Base-by-base conservation (phyloP, 176 grass and related monocot species). In the Oryza punctata region DNA sequence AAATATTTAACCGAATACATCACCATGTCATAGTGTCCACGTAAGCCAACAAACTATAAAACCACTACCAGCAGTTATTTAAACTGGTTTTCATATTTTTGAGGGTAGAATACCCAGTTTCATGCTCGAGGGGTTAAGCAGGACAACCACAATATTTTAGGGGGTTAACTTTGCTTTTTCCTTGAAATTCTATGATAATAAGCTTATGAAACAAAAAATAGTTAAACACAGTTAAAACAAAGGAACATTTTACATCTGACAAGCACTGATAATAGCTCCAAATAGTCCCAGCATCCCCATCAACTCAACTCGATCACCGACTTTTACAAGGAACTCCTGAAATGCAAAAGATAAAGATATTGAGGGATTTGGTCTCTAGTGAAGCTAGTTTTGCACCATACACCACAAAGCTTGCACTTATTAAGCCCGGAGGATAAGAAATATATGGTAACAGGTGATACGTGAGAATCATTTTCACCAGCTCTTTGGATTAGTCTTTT, bases 251-350 rank as follows among this genome's bases (percentile, higher is more conserved):
- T 91, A 91, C 92, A 94, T 94, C 67, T 94, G 89, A 81, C 64
- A 84, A 74, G 80, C 83, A 78, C 92, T 91, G 78, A 91, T 49
- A 43, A 89, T 82, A 78, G 92, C 89, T 75, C 92, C 92, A 69
- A 94, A 94, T 29, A 89, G 65, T 25, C 92, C 92, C 19, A 91
- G 67, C 86, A 94, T 94, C 52, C 82, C 92, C 92, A 94, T 94
- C 79, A 94, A 70, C 80, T 94, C 89, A 84, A 94, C 60, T 83
- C 81, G 82, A 45, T 89, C 89, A 66, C 82, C 89, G 44, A 64
- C 79, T 67, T 87, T 94, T 35, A 91, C 92, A 1, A 91, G 38
- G 74, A 89, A 89, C 86, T 94, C 92, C 92, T 89, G 79, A 35
- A 81, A 79, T 24, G 44, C 14, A 68, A 87, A 89, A 75, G 24